These are phyloP conservation scores for Cenchrus americanus DNA, from an alignment of 176 grass and related monocot genomes.

Conservation along the genomic window DNA sequence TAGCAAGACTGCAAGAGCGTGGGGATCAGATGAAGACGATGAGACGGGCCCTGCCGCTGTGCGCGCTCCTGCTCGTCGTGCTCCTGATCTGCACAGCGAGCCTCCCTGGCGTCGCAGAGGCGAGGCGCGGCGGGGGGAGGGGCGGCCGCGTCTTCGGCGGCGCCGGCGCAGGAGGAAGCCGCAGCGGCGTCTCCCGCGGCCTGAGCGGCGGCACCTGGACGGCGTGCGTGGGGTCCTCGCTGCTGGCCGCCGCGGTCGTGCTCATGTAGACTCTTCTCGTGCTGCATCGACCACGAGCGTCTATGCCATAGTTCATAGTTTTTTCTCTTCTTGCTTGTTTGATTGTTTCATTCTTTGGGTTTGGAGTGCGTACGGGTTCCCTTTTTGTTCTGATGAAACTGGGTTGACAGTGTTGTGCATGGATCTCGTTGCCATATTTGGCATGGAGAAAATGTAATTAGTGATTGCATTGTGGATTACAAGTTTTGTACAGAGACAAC, in stretches of 20 bases:
- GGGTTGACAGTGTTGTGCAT: too few relatives aligned
- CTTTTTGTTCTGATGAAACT: too few relatives aligned
- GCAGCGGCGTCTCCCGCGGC: slow-evolving; percentile 6
- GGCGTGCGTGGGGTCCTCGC: slow-evolving; percentile 24
- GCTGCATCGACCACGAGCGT: neutral
- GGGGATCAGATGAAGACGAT: neutral
- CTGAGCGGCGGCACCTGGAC: slow-evolving; percentile 46
- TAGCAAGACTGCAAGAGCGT: neutral
- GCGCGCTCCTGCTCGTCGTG: slow-evolving; percentile 14
- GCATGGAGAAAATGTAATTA: neutral
- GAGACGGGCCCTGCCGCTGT: neutral
- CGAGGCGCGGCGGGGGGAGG: neutral
- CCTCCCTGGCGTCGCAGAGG: slow-evolving; percentile 42
- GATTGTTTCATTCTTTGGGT: too few relatives aligned
- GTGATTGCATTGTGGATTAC: too few relatives aligned
- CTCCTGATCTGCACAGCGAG: slow-evolving; percentile 29
- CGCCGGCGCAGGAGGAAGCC: slow-evolving; percentile 22
- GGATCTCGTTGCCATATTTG: neutral
- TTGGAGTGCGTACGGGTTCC: too few relatives aligned
- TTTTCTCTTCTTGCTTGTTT: too few relatives aligned
- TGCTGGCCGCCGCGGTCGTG: slow-evolving; percentile 35
- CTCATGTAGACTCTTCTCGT: slow-evolving; percentile 4
- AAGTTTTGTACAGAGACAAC: too few relatives aligned
- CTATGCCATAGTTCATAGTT: too few relatives aligned
- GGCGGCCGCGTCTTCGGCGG: slow-evolving; percentile 16